Conservation (phyloP, 2,329 filamentous ascomycete species). For the Curvularia verruculosa region DNA sequence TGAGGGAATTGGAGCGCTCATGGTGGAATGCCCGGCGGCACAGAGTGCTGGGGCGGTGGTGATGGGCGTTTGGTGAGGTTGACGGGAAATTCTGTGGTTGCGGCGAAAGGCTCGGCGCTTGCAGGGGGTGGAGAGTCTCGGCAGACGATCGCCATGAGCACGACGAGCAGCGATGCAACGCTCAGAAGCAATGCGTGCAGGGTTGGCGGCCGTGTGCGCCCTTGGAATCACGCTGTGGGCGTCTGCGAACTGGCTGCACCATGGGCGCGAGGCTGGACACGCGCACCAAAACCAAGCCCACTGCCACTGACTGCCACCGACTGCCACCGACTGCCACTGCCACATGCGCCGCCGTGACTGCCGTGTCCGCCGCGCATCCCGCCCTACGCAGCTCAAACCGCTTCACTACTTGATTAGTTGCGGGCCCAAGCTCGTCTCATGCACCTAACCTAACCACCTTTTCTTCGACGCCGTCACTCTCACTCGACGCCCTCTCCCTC, state of each 20-base stretch:
- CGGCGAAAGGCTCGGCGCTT: slow-evolving; percentile 16
- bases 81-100: slow-evolving; percentile 26
- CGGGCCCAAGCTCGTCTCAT: slow-evolving; percentile 32
- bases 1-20: slow-evolving; percentile 70
- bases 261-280: slow-evolving; percentile 3
- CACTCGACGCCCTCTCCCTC: slow-evolving; percentile 14
- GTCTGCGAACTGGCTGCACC: slow-evolving; percentile 1
- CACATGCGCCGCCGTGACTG: slow-evolving; percentile 1
- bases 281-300: too few species aligned
- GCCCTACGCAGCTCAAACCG: slow-evolving; percentile 17
- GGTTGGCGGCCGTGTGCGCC: slow-evolving; percentile 9
- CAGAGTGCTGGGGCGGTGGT: slow-evolving; percentile 33
- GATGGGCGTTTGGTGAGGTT: slow-evolving; percentile 15
- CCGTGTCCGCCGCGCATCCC: neutral
- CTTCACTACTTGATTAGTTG: slow-evolving; percentile 33
- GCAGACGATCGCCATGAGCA: slow-evolving; percentile 20
- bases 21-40: slow-evolving; percentile 47
- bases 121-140: slow-evolving; percentile 15
- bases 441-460: slow-evolving; percentile 27
- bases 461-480: slow-evolving; percentile 25
- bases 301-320: too few species aligned
- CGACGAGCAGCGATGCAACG: slow-evolving; percentile 16
- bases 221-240: slow-evolving; percentile 3
- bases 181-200: slow-evolving; percentile 20
- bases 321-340: slow-evolving; percentile 4